These are phyloP conservation scores for Apostasia shenzhenica DNA, from an alignment of 106 monocot genomes.

Conservation along the genomic window DNA sequence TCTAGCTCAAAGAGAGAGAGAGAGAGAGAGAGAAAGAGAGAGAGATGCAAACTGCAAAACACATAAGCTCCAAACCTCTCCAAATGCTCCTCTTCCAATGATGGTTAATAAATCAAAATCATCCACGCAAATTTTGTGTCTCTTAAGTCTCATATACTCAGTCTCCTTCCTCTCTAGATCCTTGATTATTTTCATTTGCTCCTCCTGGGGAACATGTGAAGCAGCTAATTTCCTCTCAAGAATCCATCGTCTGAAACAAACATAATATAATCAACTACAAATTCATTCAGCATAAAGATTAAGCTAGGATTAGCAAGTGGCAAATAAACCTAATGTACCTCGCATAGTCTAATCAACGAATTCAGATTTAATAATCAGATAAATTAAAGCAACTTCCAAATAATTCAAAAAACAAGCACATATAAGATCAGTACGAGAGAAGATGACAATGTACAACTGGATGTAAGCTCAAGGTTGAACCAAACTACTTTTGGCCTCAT, in stretches of 20 bases:
- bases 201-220: conserved; percentile 77
- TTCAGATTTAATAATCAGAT: too few species aligned
- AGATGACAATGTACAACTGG: too few species aligned
- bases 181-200: conserved; percentile 82
- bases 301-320: too few species aligned
- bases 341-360: too few species aligned
- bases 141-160: conserved; percentile 93
- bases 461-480: too few species aligned
- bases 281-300: too few species aligned
- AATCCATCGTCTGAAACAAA: conserved; percentile 64
- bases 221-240: conserved; percentile 79
- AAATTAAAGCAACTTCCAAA: too few species aligned
- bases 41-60: background rate
- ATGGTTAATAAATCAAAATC: conserved; percentile 94
- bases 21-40: background rate
- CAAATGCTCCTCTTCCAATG: conserved; percentile 95
- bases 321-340: too few species aligned
- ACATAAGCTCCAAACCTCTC: conserved; percentile 57
- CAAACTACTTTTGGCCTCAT: too few species aligned
- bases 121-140: conserved; percentile 96
- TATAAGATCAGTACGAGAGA: too few species aligned
- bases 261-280: background rate
- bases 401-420: too few species aligned
- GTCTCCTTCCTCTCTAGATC: conserved; percentile 97
- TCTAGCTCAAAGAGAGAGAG: background rate